These are phyloP conservation scores for Hyphodiscus hymeniophilus DNA, from an alignment of 495 filamentous ascomycete species.

Conservation along the genomic window DNA sequence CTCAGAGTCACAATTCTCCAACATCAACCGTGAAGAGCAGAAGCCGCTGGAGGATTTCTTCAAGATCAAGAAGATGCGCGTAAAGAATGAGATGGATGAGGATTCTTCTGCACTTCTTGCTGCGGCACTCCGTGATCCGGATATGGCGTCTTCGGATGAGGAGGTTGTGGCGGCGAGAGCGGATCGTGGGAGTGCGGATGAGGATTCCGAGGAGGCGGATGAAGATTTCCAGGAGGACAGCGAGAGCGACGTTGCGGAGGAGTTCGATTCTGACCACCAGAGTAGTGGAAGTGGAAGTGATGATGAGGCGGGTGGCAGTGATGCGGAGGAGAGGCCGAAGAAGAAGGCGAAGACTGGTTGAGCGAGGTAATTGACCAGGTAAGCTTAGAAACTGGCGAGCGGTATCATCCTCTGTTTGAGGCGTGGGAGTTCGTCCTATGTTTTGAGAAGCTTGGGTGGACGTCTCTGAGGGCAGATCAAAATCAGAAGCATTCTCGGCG, in stretches of 20 bases:
- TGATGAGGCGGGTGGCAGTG: conserved; percentile 48
- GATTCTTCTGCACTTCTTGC: conserved; percentile 59
- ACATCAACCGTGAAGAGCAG: conserved; percentile 98
- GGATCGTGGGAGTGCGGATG: conserved; percentile 86
- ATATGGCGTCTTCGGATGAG: conserved; percentile 73
- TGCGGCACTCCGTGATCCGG: conserved; percentile 71
- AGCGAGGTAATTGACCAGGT: no score
- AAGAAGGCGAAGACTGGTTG: conserved; percentile 56
- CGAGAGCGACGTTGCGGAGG: conserved; percentile 93
- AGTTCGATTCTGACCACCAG: conserved; percentile 86
- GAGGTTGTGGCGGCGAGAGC: conserved; percentile 59
- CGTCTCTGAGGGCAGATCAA: no score
- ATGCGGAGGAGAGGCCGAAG: conserved; percentile 52
- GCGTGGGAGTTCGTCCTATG: no score
- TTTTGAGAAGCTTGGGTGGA: no score
- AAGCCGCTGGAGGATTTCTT: conserved; percentile 93
- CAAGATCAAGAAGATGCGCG: conserved; percentile 82
- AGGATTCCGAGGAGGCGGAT: conserved; percentile 89
- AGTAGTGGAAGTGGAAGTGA: conserved; percentile 67
- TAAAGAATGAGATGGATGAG: conserved; percentile 86
- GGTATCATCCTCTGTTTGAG: no score
- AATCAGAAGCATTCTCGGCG: no score
- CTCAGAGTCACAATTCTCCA: conserved; percentile 90
- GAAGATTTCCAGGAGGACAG: conserved; percentile 91
- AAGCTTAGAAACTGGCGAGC: no score